A percentile compares a stretch with the other conserved stretches of the same genome.
These are phyloP conservation scores for Dalbergia oliveri DNA, from an alignment of 306 rosid genomes.

Conservation along the genomic window DNA sequence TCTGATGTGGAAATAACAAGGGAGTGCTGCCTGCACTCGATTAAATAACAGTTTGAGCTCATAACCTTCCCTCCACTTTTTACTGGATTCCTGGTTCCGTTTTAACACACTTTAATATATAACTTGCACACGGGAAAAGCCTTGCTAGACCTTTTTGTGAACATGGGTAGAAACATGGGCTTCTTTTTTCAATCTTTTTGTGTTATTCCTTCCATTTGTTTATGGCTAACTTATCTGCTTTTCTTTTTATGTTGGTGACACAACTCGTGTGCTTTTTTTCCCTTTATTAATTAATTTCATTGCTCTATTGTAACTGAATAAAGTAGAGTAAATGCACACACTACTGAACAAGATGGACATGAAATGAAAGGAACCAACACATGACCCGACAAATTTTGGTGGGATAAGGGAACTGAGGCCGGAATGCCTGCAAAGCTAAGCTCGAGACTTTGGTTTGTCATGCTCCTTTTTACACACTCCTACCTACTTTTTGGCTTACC, in stretches of 20 bases:
- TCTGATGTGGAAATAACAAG: conserved; percentile 32
- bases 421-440: conserved; percentile 73
- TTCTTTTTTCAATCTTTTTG: conserved; percentile 45
- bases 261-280: neutral
- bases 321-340: conserved; percentile 14
- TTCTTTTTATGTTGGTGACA: conserved; percentile 1
- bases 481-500: conserved; percentile 52
- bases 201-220: conserved; percentile 36
- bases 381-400: conserved; percentile 79
- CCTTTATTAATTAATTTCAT: conserved; percentile 11
- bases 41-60: conserved; percentile 46
- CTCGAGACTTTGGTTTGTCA: conserved; percentile 66
- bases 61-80: conserved; percentile 53
- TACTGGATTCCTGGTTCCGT: conserved; percentile 74
- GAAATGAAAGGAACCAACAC: conserved; percentile 44
- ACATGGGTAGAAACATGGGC: conserved; percentile 48
- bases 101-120: conserved; percentile 41
- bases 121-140: conserved; percentile 36
- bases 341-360: conserved; percentile 46
- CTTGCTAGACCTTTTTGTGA: conserved; percentile 36
- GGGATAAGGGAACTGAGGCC: conserved; percentile 68
- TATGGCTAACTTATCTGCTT: conserved; percentile 34
- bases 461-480: conserved; percentile 58
- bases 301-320: conserved; percentile 41
- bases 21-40: conserved; percentile 41